Base-by-base conservation (phyloP, 768 basidiomycete genomes). In the Suillus variegatus region DNA sequence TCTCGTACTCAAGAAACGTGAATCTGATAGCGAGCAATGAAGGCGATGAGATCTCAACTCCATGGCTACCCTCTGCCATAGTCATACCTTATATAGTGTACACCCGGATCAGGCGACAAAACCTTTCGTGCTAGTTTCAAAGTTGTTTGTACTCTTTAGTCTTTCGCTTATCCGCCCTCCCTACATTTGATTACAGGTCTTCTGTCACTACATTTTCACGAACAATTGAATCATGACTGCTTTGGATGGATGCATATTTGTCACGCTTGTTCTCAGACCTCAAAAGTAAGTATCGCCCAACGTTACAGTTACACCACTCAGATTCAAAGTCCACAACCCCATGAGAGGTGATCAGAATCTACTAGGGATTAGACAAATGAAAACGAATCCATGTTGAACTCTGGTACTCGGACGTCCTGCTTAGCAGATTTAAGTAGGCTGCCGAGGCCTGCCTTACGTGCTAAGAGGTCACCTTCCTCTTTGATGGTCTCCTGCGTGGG, bases 401-500 rank as follows among this genome's bases (percentile, higher is more conserved):
- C 94, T 28, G 92, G 90, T 66, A 93, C 90, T 71, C 88, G 81
- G 55, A 93, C 84, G 77, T 95, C 91, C 73, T 92, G 89, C 75
- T 94, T 95, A 16, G 95, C 93, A n/a, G 90, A 87, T 78, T 93
- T 95, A 82, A 97, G 89, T 72, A 97, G 77, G 69, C 84, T 92
- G 4, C 95, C 96, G 47, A 96, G 76, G 9, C 89, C 91, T 46
- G 87, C 87, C 69, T 91, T 89, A 25, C 88, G 84, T 9, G 89
- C 86, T 51, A 86, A 76, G 49, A 88, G 71, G 74, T 91, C 89
- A 79, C 83, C 84, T 66, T 86, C 82, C 64, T 86, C 82, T 28
- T 79, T 77, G 16, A 77, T 72, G 69, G 81, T 74, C 72, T 79
- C 72, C 46, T 67, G 67, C 40, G 61, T 63, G 28, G 65, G 64